Evolutionary conservation across 1,139 yeast species (phyloP), one percentile per base, ranked within the genome.

Genomic region (Zygoascus hellenicus): DNA sequence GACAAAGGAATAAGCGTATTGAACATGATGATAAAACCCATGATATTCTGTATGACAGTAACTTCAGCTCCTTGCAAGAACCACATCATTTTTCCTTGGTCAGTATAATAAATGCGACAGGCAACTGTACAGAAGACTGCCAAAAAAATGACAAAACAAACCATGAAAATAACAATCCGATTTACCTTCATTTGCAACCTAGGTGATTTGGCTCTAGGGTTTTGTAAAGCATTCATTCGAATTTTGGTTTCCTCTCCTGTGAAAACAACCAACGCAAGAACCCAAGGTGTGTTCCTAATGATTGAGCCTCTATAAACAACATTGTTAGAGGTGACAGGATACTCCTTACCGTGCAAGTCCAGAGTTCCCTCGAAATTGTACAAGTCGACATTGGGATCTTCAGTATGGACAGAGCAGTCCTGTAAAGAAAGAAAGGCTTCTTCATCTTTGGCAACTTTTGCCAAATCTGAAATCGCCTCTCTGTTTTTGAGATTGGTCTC

Each of bases 11-110:
- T 94, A 69, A 94, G 75, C 0, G 98, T 92, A 61, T 92, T 92
- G 70, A 83, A 92, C 97, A 94, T 90, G 70, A 94, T 92, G 54
- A 94, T 83, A 64, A 85, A 94, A 1, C 97, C 90, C 96, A 92
- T 89, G 43, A 92, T 74, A 0, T 95, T 87, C 1, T 96, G 85
- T 1, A 95, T 94, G 10, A 79, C 77, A n/a, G 96, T 95, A 0
- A 82, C 96, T 58, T 86, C 94, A 57, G 78, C 72, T 2, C 76
- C 78, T 45, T 68, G 68, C 22, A 89, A 66, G 61, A 89, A 94
- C 97, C 97, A 90, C 51, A 67, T 71, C 42, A 64, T 57, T 13
- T 59, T 58, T 7, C 71, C 71, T 48, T 70, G 66, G 34, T 72
- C 69, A 19, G 65, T 61, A 57, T 74, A 77, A 50, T 71, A 67